Evolutionary conservation across 306 rosid genomes (phyloP).

Genomic region (Fagus sylvatica): DNA sequence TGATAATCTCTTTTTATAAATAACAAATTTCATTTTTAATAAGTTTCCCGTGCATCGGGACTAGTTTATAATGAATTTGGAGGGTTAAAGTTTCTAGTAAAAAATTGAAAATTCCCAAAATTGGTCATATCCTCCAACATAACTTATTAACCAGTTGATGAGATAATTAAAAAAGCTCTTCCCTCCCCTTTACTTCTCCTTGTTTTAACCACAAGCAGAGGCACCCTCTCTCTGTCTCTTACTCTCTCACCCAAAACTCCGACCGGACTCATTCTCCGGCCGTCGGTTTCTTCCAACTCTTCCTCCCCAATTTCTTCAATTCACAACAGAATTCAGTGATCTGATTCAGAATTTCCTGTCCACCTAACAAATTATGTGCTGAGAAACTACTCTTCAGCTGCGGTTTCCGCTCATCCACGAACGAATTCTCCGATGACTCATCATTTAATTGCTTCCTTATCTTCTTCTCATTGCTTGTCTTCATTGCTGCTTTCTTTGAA

Average conservation of each 20-base stretch:
- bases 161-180: not conserved
- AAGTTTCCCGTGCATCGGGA: too few relatives aligned
- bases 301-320: slow-evolving; percentile 49
- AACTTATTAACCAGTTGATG: too few relatives aligned
- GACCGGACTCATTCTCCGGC: slow-evolving; percentile 22
- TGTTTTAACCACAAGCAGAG: slow-evolving; percentile 36
- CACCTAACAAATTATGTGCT: slow-evolving; percentile 45
- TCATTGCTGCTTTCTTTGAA: slow-evolving; percentile 27
- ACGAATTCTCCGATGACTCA: slow-evolving; percentile 21
- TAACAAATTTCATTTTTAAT: too few relatives aligned
- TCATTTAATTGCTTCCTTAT: slow-evolving; percentile 16
- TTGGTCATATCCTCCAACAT: too few relatives aligned
- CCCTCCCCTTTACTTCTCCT: not conserved
- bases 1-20: too few relatives aligned
- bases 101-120: too few relatives aligned
- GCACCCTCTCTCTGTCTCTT: slow-evolving; percentile 35
- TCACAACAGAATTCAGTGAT: slow-evolving; percentile 43
- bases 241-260: slow-evolving; percentile 18
- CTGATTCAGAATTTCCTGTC: slow-evolving; percentile 51
- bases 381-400: slow-evolving; percentile 51
- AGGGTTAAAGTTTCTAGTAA: too few relatives aligned
- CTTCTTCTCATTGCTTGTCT: slow-evolving; percentile 7
- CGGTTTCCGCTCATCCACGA: slow-evolving; percentile 17
- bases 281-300: slow-evolving; percentile 35
- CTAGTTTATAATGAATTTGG: too few relatives aligned